These are phyloP conservation scores for Umbelopsis sp. DNA, from an alignment of 192 early-diverging fungal genomes.

Conservation along the genomic window DNA sequence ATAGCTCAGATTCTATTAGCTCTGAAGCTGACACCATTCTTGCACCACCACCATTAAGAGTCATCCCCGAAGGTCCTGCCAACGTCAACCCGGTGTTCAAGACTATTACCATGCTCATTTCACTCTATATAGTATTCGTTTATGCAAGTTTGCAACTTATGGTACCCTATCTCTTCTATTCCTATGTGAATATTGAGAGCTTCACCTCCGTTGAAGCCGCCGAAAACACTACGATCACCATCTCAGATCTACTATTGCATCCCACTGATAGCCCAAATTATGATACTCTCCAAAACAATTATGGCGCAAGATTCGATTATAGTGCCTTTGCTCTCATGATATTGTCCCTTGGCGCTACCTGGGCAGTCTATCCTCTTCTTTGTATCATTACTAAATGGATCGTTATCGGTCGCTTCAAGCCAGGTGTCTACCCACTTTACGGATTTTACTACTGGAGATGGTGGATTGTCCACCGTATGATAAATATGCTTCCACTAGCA, in stretches of 20 bases:
- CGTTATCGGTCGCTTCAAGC: background rate
- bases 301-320: background rate
- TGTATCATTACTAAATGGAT: background rate
- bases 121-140: background rate
- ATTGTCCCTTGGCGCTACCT: background rate
- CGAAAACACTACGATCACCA: background rate
- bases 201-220: background rate
- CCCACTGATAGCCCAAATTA: background rate
- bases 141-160: background rate
- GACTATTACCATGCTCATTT: background rate
- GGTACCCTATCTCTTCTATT: background rate
- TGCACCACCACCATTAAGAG: background rate
- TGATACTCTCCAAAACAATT: background rate
- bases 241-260: background rate
- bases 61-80: background rate
- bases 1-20: background rate
- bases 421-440: conserved; percentile 1
- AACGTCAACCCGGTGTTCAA: background rate
- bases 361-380: background rate
- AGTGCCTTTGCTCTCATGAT: background rate
- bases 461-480: conserved; percentile 6
- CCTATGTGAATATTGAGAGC: background rate
- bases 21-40: background rate
- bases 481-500: background rate
- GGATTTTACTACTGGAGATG: conserved; percentile 16